Percentiles rank a stretch among this genome's conserved stretches.
Evolutionary conservation across 1,284 basidiomycete species (phyloP).

Genomic region (Ustilago esculenta): DNA sequence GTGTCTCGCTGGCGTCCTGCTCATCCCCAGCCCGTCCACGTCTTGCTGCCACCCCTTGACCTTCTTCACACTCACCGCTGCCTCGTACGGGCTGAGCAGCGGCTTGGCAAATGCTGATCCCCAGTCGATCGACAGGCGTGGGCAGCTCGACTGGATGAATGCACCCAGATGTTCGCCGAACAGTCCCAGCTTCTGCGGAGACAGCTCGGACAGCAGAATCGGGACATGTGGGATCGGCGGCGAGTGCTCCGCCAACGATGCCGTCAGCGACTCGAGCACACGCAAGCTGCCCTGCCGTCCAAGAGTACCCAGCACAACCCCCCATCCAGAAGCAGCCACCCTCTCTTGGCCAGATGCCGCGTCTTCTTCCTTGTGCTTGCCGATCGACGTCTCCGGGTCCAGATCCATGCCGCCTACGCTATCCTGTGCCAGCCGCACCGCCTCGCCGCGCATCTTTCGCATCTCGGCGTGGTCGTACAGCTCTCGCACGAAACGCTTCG

Average conservation of each 20-base stretch:
- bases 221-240: constrained; percentile 77
- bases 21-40: constrained; percentile 63
- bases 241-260: constrained; percentile 32
- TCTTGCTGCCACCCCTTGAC: constrained; percentile 73
- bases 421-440: constrained; percentile 71
- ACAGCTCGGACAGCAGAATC: constrained; percentile 93
- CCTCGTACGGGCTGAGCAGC: constrained; percentile 92
- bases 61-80: constrained; percentile 83
- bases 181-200: constrained; percentile 88
- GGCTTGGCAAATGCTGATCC: constrained; percentile 82
- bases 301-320: constrained; percentile 92
- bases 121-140: constrained; percentile 96
- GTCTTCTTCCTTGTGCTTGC: constrained; percentile 6
- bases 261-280: constrained; percentile 74
- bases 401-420: constrained; percentile 43
- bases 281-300: constrained; percentile 92
- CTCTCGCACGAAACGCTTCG: constrained; percentile 94
- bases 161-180: constrained; percentile 80
- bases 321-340: constrained; percentile 73
- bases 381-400: constrained; percentile 19
- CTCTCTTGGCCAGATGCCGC: constrained; percentile 52
- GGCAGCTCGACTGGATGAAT: constrained; percentile 95
- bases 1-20: constrained; percentile 59
- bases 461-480: constrained; percentile 90
- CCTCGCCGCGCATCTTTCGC: constrained; percentile 76